Evolutionary conservation across 2,329 filamentous ascomycete species (phyloP).

Genomic region (Elsinoe fawcettii): DNA sequence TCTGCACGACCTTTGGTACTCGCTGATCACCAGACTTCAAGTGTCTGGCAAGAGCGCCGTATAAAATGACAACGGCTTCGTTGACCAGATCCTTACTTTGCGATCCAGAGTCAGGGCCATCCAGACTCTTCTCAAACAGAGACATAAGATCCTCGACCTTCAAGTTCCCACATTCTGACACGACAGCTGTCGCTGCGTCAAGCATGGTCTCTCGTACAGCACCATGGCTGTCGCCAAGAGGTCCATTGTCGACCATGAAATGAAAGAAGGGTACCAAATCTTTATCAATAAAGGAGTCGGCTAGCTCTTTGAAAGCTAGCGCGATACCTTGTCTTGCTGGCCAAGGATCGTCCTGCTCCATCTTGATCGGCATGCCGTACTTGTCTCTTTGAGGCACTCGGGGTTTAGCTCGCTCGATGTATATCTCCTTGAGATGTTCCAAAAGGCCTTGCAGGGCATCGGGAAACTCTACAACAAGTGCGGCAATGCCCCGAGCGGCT

Average conservation of each 20-base stretch:
- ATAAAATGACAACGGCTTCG: conserved; percentile 95
- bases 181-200: conserved; percentile 74
- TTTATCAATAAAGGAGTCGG: conserved; percentile 57
- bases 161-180: conserved; percentile 70
- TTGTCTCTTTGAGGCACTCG: conserved; percentile 78
- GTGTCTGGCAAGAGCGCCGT: conserved; percentile 86
- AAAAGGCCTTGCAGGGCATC: conserved; percentile 56
- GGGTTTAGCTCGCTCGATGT: conserved; percentile 72
- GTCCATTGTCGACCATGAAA: conserved; percentile 79
- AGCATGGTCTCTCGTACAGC: conserved; percentile 84
- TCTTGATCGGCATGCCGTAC: conserved; percentile 89
- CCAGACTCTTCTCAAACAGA: conserved; percentile 81
- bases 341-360: conserved; percentile 82
- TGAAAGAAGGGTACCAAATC: conserved; percentile 70
- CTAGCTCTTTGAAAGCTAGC: conserved; percentile 75
- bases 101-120: conserved; percentile 72
- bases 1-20: conserved; percentile 78
- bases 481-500: conserved; percentile 72
- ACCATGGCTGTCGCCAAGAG: conserved; percentile 72
- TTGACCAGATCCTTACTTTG: conserved; percentile 83
- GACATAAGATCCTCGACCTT: conserved; percentile 87
- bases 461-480: conserved; percentile 57
- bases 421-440: conserved; percentile 58
- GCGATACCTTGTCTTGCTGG: conserved; percentile 85
- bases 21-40: conserved; percentile 76